These are phyloP conservation scores for Septoria petroselini DNA, from an alignment of 2,329 filamentous ascomycete genomes.

Conservation along the genomic window DNA sequence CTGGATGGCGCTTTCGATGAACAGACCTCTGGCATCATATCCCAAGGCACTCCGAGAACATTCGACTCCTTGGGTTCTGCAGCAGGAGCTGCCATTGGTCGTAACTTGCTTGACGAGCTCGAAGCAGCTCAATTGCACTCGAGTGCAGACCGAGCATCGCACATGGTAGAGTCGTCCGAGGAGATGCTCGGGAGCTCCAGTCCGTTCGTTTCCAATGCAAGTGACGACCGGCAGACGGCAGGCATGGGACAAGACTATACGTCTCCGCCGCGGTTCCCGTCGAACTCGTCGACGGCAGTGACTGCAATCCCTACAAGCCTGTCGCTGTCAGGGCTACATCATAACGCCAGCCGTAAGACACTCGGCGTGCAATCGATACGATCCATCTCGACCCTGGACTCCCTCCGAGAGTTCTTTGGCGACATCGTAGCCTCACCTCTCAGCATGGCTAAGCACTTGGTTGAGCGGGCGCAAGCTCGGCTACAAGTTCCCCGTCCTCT, in stretches of 20 bases:
- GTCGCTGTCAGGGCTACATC: not conserved
- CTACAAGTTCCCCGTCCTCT: slow-evolving; percentile 33
- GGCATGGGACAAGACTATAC: not conserved
- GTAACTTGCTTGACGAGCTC: slow-evolving; percentile 39
- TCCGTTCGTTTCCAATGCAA: slow-evolving; percentile 12
- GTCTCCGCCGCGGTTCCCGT: slow-evolving; percentile 8
- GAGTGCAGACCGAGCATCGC: not conserved
- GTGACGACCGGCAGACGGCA: not conserved
- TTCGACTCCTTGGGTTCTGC: slow-evolving; percentile 30
- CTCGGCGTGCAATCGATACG: slow-evolving; percentile 14
- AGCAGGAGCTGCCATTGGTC: slow-evolving; percentile 22
- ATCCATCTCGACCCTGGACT: slow-evolving; percentile 25
- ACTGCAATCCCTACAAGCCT: slow-evolving; percentile 3
- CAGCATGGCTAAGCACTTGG: slow-evolving; percentile 34
- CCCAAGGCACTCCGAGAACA: slow-evolving; percentile 18
- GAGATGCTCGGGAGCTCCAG: slow-evolving; percentile 12
- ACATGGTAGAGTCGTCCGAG: not conserved
- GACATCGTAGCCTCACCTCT: slow-evolving; percentile 33
- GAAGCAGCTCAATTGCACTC: slow-evolving; percentile 24
- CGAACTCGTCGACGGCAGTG: slow-evolving; percentile 14
- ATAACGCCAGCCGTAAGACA: slow-evolving; percentile 18
- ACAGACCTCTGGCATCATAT: not conserved
- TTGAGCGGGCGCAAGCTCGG: slow-evolving; percentile 31
- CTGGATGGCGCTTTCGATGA: slow-evolving; percentile 8
- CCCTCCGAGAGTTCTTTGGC: slow-evolving; percentile 30